Percentiles rank a stretch among this genome's conserved stretches.
These are phyloP conservation scores for Rhizophora mangle DNA, from an alignment of 345 rosid genomes.

Conservation along the genomic window DNA sequence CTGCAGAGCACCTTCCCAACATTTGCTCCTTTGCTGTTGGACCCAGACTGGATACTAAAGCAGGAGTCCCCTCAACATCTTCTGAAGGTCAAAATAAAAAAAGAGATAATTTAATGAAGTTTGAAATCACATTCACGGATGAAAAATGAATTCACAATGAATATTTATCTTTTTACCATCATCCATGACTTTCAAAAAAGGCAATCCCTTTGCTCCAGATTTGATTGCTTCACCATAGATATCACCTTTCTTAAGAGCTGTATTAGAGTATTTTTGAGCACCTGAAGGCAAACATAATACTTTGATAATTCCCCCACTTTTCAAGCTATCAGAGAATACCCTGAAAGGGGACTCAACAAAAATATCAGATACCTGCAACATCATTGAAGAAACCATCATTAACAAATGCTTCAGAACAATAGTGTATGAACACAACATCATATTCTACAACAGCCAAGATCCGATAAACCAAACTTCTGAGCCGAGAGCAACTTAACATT, in stretches of 20 bases:
- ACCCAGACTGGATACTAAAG: slow-evolving; percentile 72
- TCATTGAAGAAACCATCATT: slow-evolving; percentile 6
- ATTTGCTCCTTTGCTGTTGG: slow-evolving; percentile 42
- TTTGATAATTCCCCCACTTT: slow-evolving; percentile 72
- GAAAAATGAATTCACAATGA: neutral
- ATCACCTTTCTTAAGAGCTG: slow-evolving; percentile 94
- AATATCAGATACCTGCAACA: slow-evolving; percentile 76
- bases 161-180: slow-evolving; percentile 48
- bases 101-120: slow-evolving; percentile 6
- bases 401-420: neutral
- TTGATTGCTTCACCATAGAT: slow-evolving; percentile 73
- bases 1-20: slow-evolving; percentile 60
- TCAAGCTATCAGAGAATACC: slow-evolving; percentile 68
- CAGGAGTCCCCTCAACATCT: slow-evolving; percentile 73
- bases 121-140: slow-evolving; percentile 1
- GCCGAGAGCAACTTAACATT: no score
- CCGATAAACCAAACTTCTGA: neutral
- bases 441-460: neutral
- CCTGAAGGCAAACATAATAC: slow-evolving; percentile 76
- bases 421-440: neutral
- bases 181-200: slow-evolving; percentile 86
- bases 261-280: slow-evolving; percentile 68
- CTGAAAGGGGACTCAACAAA: slow-evolving; percentile 66
- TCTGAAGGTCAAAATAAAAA: slow-evolving; percentile 24
- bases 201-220: slow-evolving; percentile 95